Base-by-base conservation (phyloP, 768 basidiomycete genomes). In the Candolleomyces eurysporus region DNA sequence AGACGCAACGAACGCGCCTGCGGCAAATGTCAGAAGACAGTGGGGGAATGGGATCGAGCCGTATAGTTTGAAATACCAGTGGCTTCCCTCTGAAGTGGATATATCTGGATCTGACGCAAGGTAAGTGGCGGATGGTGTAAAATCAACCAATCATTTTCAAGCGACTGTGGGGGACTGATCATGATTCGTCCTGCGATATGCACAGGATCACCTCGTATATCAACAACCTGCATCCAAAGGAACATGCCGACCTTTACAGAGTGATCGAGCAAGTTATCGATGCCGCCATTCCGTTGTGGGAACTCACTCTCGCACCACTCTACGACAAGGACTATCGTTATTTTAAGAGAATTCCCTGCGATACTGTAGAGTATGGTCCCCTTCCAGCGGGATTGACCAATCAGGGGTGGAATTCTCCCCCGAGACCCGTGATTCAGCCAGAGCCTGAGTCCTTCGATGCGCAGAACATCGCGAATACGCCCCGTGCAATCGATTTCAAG, bases 151-250 rank as follows among this genome's bases (percentile, higher is more conserved):
- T 40, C 9, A 5, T 32, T 17, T 8, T n/a, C 19, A 31, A 21
- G 6, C 3, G 11, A 22, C 13, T 30, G 49, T 5, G 43, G 13
- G 43, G n/a, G 13, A 56, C 7, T 30, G n/a, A n/a, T n/a, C n/a
- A n/a, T n/a, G n/a, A 45, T 45, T 52, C 32, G 22, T 13, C 30
- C 51, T 52, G n/a, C 54, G 6, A 36, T 11, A 8, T 36, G 36
- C 6, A 36, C 36, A 68, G 69, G 46, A 70, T 73, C 39, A 60
- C 64, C n/a, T 72, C 71, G n/a, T 79, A 79, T 61, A 78, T 79
- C 65, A 79, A 79, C 60, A 78, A 76, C 48, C 68, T 79, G 4
- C 69, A 76, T 58, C 78, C 76, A 10, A 53, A 63, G 13, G 48
- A 65, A 13, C 65, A 67, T 54, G 32, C 26, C 43, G 52, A 64